Evolutionary conservation across 805 yeast genomes (phyloP).

Genomic region (Metschnikowia cerradonensis): DNA sequence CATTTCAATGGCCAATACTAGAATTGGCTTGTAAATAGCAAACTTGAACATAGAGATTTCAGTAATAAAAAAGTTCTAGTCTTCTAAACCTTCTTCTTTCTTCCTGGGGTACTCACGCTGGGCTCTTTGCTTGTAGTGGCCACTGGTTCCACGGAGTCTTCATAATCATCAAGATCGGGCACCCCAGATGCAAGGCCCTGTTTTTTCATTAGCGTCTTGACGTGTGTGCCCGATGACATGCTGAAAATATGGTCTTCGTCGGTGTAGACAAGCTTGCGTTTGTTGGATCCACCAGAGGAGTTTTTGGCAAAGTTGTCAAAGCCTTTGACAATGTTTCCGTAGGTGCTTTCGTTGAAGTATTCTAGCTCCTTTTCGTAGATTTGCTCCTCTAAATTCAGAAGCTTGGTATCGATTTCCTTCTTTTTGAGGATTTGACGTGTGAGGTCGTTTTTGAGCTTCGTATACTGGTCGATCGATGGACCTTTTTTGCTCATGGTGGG

Average conservation of each 20-base stretch:
- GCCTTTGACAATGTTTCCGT: slow-evolving; percentile 86
- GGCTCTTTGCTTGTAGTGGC: slow-evolving; percentile 9
- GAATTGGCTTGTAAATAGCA: slow-evolving; percentile 1
- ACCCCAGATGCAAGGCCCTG: slow-evolving; percentile 35
- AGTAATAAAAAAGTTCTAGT: neutral
- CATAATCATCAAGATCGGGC: slow-evolving; percentile 19
- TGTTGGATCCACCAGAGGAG: slow-evolving; percentile 30
- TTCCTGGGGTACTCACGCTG: slow-evolving; percentile 12
- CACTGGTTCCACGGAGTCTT: slow-evolving; percentile 19
- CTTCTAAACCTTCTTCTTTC: slow-evolving; percentile 13
- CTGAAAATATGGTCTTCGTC: slow-evolving; percentile 83
- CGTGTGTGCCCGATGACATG: slow-evolving; percentile 65
- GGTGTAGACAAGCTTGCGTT: slow-evolving; percentile 49
- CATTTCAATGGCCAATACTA: neutral
- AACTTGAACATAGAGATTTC: neutral
- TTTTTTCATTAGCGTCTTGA: slow-evolving; percentile 50
- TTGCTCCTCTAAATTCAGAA: slow-evolving; percentile 65
- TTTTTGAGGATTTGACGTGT: slow-evolving; percentile 60
- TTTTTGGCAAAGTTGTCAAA: slow-evolving; percentile 73
- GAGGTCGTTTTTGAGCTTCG: slow-evolving; percentile 60
- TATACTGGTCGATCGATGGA: slow-evolving; percentile 50
- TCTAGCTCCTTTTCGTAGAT: slow-evolving; percentile 75
- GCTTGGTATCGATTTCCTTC: slow-evolving; percentile 59
- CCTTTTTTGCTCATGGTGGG: slow-evolving; percentile 15
- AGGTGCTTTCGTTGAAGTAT: slow-evolving; percentile 67